Evolutionary conservation across 1,284 basidiomycete genomes (phyloP).

Genomic region (Microbotryomycetes sp.): DNA sequence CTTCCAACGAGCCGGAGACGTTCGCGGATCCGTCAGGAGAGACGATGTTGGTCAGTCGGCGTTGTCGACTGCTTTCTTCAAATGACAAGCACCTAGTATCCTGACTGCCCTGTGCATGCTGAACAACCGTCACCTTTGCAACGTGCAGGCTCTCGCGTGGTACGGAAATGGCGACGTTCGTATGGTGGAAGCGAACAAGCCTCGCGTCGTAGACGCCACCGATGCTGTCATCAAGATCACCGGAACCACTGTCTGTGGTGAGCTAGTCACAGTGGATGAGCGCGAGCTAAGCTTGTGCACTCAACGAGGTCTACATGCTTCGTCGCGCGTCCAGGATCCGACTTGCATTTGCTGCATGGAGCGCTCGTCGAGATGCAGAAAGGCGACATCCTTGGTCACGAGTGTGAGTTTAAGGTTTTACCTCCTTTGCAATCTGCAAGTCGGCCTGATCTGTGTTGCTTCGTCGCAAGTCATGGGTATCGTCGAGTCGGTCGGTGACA

Average conservation of each 20-base stretch:
- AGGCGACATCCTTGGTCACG: slow-evolving; percentile 64
- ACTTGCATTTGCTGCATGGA: slow-evolving; percentile 63
- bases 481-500: slow-evolving; percentile 59
- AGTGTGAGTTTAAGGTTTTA: slow-evolving; percentile 20
- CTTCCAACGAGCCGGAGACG: slow-evolving; percentile 4
- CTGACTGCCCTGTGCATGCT: background rate
- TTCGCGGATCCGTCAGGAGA: slow-evolving; percentile 25
- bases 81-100: background rate
- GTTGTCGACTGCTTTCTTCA: background rate
- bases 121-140: too few relatives aligned
- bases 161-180: slow-evolving; percentile 52
- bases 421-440: too few relatives aligned
- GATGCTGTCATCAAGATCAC: slow-evolving; percentile 64
- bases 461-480: slow-evolving; percentile 46
- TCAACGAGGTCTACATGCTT: slow-evolving; percentile 7
- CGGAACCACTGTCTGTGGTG: slow-evolving; percentile 61
- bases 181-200: slow-evolving; percentile 38
- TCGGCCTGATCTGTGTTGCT: background rate
- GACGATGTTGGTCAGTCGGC: slow-evolving; percentile 27
- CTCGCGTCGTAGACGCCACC: slow-evolving; percentile 59
- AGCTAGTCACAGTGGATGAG: background rate
- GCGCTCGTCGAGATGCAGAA: slow-evolving; percentile 58
- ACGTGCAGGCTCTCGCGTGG: slow-evolving; percentile 57
- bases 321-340: slow-evolving; percentile 42
- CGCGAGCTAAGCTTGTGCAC: too few relatives aligned